Evolutionary conservation across 192 early-diverging fungal genomes (phyloP), one percentile per base, ranked within the genome.

Genomic region (Backusella parvicylindrica): DNA sequence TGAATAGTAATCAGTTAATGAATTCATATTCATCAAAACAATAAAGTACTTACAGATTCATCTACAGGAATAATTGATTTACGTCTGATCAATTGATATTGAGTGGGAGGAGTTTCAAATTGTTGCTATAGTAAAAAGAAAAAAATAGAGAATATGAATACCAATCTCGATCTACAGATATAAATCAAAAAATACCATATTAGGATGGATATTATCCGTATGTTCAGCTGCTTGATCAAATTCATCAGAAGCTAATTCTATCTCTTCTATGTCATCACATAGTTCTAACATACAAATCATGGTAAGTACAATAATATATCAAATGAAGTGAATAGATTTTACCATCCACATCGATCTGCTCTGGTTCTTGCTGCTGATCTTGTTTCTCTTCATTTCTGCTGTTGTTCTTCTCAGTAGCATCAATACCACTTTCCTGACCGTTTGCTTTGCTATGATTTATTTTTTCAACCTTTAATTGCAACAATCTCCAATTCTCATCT

Each of bases 401-500:
- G 21, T 12, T 28, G 8, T 13, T 26, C 21, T 28, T 60, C 12
- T 60, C 53, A 3, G 21, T n/a, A 13, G 6, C 23, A 60, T 28
- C 53, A 26, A 13, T 28, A 2, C 12, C 12, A 28, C 28, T 13
- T 28, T 12, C 23, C 53, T 60, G 53, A 5, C 26, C 50, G 9
- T 53, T 53, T 53, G 50, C 6, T 21, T 53, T 53, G 13, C 16
- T 47, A 11, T 60, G 26, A 63, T 56, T 31, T 31, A 69, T 18
- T 78, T 80, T 66, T 70, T 82, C 63, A 81, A 66, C 33, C 53
- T 63, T 74, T 72, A 66, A 28, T 78, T 96, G 94, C 43, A 98
- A 82, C 75, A 86, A 88, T 30, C 86, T 81, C 97, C 95, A 99
- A 72, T 88, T 82, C 30, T 92, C 90, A 37, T 95, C 90, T 70